Evolutionary conservation across 257 asterid genomes (phyloP).

Genomic region (Przewalskia tangutica): DNA sequence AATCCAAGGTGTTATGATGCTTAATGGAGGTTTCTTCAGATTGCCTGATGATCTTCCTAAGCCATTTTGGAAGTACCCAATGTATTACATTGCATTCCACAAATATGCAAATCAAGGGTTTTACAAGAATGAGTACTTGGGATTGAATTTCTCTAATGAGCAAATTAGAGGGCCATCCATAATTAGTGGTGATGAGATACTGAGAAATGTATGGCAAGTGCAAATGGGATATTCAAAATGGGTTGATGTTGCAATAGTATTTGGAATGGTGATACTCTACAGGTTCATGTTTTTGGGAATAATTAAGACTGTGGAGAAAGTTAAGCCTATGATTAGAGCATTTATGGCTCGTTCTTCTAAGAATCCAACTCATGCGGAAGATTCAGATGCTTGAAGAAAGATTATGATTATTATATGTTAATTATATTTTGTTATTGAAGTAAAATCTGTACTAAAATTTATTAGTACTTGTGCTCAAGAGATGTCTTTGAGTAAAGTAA

Average conservation of each 20-base stretch:
- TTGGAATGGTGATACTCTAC: constrained; percentile 40
- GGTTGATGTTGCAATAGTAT: constrained; percentile 34
- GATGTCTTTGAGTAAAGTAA: too few species aligned
- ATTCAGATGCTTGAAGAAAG: background rate
- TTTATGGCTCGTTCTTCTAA: background rate
- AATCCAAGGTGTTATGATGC: constrained; percentile 48
- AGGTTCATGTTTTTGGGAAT: constrained; percentile 32
- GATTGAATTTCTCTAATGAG: constrained; percentile 24
- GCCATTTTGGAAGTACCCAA: constrained; percentile 45
- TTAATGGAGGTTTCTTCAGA: constrained; percentile 43
- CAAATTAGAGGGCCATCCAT: constrained; percentile 13
- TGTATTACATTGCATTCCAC: constrained; percentile 42
- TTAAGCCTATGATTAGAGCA: constrained; percentile 19
- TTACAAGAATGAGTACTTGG: constrained; percentile 44
- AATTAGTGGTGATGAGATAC: constrained; percentile 31
- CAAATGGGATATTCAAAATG: constrained; percentile 50
- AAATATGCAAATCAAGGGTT: constrained; percentile 48
- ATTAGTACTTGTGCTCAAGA: too few species aligned
- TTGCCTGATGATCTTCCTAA: constrained; percentile 43
- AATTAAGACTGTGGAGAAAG: constrained; percentile 21
- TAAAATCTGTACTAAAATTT: too few species aligned
- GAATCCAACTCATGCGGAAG: constrained; percentile 2
- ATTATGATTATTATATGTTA: too few species aligned
- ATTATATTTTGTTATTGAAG: too few species aligned
- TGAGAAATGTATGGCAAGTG: constrained; percentile 42